Base-by-base conservation (phyloP, 495 filamentous ascomycete genomes). In the Neurospora tetraspora region DNA sequence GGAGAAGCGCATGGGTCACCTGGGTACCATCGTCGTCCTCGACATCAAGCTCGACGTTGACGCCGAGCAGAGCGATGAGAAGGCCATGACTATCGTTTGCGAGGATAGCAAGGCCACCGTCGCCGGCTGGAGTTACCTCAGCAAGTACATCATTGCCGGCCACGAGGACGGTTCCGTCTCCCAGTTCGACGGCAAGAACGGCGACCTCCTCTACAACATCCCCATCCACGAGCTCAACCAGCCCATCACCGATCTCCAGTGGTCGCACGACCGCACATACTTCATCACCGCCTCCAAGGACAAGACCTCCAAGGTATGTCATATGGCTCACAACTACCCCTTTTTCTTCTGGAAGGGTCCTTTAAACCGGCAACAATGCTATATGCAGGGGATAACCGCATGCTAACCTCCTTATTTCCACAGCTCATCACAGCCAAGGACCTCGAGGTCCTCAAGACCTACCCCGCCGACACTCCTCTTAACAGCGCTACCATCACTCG, bases 221-320 rank as follows among this genome's bases (percentile, higher is more conserved):
- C 88, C 90, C 75, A 91, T 89, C 73, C 95, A 97, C 86, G 93
- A 97, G 81, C 85, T 88, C 68, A 93, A 94, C 83, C 85, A 87
- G 81, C 89, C 87, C 81, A 92, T 99, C 77, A 97, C 92, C 74
- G 96, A 99, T 81, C 88, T 99, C 65, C 96, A 99, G 83, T 97
- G 95, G 92, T 89, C 93, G 47, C 85, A 88, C 37, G 96, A 99
- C 86, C 89, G 96, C 75, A 97, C 96, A 75, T 96, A 97, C 84
- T 98, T 98, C 84, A 94, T 99, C 84, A 98, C 96, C 69, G 90
- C 95, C 71, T 97, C 92, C 73, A 98, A 98, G 83, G 96, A 99
- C 87, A 98, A 98, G 87, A 92, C 92, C 70, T 93, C 96, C 72
- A 97, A 96, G 88, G 92, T 94, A 85, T 40, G 81, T 38, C 20